A percentile compares a stretch with the other conserved stretches of the same genome.
Conservation (phyloP, 306 rosid species). For the Corylus heterophylla region DNA sequence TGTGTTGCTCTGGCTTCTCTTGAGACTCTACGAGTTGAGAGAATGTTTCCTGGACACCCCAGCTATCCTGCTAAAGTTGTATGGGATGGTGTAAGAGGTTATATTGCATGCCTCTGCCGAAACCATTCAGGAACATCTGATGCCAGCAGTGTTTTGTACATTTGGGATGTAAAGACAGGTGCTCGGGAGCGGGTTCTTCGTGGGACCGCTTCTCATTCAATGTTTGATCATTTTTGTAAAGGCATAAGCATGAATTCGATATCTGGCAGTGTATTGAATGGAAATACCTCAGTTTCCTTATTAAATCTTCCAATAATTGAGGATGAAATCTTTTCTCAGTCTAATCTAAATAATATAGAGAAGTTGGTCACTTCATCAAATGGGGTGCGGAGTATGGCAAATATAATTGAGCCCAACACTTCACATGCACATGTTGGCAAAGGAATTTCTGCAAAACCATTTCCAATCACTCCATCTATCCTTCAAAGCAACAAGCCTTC, state of each 20-base stretch:
- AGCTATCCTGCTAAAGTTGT: conserved; percentile 86
- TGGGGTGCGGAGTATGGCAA: conserved; percentile 49
- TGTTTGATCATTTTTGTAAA: conserved; percentile 91
- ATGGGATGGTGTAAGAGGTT: conserved; percentile 93
- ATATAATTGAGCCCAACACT: conserved; percentile 40
- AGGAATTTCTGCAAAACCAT: conserved; percentile 37
- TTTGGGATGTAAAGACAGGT: conserved; percentile 96
- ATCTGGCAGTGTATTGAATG: conserved; percentile 71
- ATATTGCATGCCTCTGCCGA: conserved; percentile 80
- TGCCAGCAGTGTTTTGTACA: conserved; percentile 59
- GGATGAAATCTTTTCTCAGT: conserved; percentile 61
- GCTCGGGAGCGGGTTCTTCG: conserved; percentile 81
- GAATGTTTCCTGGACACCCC: conserved; percentile 91
- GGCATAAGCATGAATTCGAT: conserved; percentile 64
- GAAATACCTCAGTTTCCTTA: conserved; percentile 86
- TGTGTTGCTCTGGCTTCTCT: conserved; percentile 87
- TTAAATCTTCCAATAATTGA: conserved; percentile 72
- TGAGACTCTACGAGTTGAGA: conserved; percentile 83
- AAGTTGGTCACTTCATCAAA: conserved; percentile 46
- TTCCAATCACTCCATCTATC: conserved; percentile 32
- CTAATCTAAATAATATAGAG: conserved; percentile 42
- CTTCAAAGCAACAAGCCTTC: conserved; percentile 59
- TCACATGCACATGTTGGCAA: conserved; percentile 47
- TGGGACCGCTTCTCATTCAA: conserved; percentile 87
- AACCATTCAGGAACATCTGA: conserved; percentile 64